Percentiles rank a stretch among this genome's conserved stretches.
These are phyloP conservation scores for Dillenia turbinata DNA, from an alignment of 164 flowering plant species.

Conservation along the genomic window DNA sequence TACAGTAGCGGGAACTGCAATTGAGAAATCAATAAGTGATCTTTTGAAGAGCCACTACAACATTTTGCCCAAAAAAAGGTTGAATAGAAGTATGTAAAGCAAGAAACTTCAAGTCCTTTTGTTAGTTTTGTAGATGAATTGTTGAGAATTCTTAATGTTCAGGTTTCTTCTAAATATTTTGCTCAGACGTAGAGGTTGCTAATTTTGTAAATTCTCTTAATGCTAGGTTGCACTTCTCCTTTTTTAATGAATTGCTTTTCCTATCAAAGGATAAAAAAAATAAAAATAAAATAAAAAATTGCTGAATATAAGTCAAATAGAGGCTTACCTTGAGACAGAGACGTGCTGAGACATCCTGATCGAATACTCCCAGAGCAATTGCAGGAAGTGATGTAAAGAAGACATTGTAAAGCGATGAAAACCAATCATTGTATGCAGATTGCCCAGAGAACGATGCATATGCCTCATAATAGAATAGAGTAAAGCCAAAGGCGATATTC, in stretches of 20 bases:
- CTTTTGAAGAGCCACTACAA: background rate
- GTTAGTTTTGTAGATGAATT: too few species aligned
- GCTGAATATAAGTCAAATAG: background rate
- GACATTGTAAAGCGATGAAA: slow-evolving; percentile 46
- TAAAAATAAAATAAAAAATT: too few species aligned
- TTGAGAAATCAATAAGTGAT: background rate
- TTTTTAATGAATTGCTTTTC: too few species aligned
- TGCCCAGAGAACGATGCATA: slow-evolving; percentile 56
- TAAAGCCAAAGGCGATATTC: slow-evolving; percentile 51
- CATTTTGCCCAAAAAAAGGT: background rate
- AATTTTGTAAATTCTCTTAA: too few species aligned
- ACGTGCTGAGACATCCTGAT: slow-evolving; percentile 49
- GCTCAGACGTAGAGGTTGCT: too few species aligned
- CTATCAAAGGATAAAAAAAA: too few species aligned
- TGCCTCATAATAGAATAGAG: slow-evolving; percentile 48
- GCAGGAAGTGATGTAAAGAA: slow-evolving; percentile 63
- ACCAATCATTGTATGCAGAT: slow-evolving; percentile 53
- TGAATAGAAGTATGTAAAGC: too few species aligned
- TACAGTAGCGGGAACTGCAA: slow-evolving; percentile 52
- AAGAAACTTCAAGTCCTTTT: too few species aligned
- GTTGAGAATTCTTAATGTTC: too few species aligned
- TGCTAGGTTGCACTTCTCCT: too few species aligned
- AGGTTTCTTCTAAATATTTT: too few species aligned
- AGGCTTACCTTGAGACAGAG: slow-evolving; percentile 41
- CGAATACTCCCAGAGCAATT: slow-evolving; percentile 56